A percentile compares a stretch with the other conserved stretches of the same genome.
Evolutionary conservation across 2,329 filamentous ascomycete genomes (phyloP).

Genomic region (Tolypocladium nubicola): DNA sequence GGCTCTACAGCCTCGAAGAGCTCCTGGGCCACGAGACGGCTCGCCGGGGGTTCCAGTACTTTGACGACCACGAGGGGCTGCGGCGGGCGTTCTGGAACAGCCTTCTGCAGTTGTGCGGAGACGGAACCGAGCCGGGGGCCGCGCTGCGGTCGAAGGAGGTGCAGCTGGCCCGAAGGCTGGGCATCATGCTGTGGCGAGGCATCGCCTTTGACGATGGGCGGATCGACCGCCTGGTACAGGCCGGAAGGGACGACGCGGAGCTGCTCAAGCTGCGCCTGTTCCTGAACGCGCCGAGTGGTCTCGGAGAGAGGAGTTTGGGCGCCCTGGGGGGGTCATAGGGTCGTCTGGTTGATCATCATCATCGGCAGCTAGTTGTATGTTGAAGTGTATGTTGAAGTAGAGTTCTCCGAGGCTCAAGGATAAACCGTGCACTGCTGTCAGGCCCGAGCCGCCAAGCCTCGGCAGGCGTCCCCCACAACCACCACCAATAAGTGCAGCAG

Average conservation of each 20-base stretch:
- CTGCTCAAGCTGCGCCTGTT: slow-evolving; percentile 36
- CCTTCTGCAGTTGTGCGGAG: slow-evolving; percentile 12
- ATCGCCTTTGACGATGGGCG: slow-evolving; percentile 52
- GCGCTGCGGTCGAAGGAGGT: slow-evolving; percentile 2
- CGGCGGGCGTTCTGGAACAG: slow-evolving; percentile 39
- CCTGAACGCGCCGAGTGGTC: slow-evolving; percentile 1
- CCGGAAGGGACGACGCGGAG: slow-evolving; percentile 38
- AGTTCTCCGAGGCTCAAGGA: neutral
- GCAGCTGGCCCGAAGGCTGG: slow-evolving; percentile 29
- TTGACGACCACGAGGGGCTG: slow-evolving; percentile 28
- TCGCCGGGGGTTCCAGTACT: slow-evolving; percentile 30
- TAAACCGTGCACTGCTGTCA: neutral
- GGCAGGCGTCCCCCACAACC: neutral
- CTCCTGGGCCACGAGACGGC: slow-evolving; percentile 37
- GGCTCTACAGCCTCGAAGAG: slow-evolving; percentile 50
- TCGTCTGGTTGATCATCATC: neutral
- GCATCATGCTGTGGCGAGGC: slow-evolving; percentile 52
- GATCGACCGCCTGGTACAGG: slow-evolving; percentile 46
- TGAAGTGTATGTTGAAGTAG: neutral
- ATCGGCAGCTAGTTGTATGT: neutral
- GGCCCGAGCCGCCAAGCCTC: neutral
- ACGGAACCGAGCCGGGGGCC: too few species aligned
- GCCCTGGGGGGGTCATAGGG: neutral
- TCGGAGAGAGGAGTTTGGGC: neutral
- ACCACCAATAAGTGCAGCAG: neutral